These are phyloP conservation scores for Tetradesmus obliquus DNA, from an alignment of 139 green algal species.

Conservation along the genomic window DNA sequence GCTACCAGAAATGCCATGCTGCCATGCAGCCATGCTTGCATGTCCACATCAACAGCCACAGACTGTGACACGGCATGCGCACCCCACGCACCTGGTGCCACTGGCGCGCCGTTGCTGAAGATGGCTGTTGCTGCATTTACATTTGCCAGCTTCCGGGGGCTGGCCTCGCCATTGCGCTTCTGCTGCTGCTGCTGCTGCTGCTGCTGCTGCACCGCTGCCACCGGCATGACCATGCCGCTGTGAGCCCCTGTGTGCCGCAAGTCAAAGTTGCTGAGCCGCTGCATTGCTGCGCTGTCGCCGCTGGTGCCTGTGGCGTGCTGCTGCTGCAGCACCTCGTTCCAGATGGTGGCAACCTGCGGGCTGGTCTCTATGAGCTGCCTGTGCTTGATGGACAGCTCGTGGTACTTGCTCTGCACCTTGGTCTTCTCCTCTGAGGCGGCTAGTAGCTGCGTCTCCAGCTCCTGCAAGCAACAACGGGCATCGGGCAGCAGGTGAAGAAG, in stretches of 20 bases:
- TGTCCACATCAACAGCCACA: not conserved
- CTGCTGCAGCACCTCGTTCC: constrained; percentile 47
- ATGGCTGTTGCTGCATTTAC: constrained; percentile 32
- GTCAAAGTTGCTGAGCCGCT: constrained; percentile 46
- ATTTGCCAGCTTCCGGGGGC: not conserved
- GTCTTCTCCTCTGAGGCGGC: constrained; percentile 37
- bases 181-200: not conserved
- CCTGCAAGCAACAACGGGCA: not conserved
- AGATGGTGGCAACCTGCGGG: constrained; percentile 47
- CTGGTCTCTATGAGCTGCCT: constrained; percentile 50
- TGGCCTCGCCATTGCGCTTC: not conserved
- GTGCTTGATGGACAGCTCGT: constrained; percentile 49
- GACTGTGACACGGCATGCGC: not conserved
- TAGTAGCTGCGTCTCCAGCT: constrained; percentile 43
- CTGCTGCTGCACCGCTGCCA: not conserved
- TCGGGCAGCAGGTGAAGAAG: not conserved
- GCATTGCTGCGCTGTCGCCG: constrained; percentile 21
- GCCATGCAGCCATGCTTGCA: not conserved
- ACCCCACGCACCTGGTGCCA: constrained; percentile 12
- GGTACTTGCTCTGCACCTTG: constrained; percentile 47
- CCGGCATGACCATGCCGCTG: constrained; percentile 2
- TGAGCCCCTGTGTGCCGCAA: constrained; percentile 29
- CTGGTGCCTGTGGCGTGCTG: not conserved
- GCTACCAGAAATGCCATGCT: not conserved
- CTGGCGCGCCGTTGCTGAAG: constrained; percentile 6